These are phyloP conservation scores for Marasmius sp. DNA, from an alignment of 1,284 basidiomycete genomes.

Conservation along the genomic window DNA sequence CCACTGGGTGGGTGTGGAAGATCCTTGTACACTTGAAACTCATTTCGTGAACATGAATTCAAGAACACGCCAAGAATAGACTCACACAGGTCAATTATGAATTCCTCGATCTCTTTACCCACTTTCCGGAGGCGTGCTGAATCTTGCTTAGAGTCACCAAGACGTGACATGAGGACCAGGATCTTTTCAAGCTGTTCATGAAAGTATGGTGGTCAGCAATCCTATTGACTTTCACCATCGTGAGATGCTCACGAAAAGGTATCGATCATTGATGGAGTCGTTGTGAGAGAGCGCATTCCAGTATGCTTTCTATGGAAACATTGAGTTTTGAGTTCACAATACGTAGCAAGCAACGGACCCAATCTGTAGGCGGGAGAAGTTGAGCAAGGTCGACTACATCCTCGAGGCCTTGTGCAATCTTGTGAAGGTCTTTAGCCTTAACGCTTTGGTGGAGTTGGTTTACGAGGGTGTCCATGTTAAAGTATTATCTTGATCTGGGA, in stretches of 20 bases:
- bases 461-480: neutral
- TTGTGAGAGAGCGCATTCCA: constrained; percentile 48
- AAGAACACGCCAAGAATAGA: constrained; percentile 14
- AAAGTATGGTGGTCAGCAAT: neutral
- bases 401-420: neutral
- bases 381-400: neutral
- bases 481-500: neutral
- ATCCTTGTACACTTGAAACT: constrained; percentile 56
- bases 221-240: neutral
- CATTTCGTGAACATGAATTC: constrained; percentile 13
- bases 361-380: neutral
- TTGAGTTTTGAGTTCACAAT: neutral
- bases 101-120: constrained; percentile 41
- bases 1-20: constrained; percentile 65
- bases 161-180: constrained; percentile 53
- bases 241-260: constrained; percentile 45
- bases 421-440: neutral
- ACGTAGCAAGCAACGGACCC: neutral
- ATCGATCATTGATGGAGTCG: constrained; percentile 54
- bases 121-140: constrained; percentile 29
- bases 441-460: neutral
- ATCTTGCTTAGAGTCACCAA: constrained; percentile 29
- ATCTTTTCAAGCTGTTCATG: constrained; percentile 52
- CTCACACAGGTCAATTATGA: constrained; percentile 51
- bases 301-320: constrained; percentile 29